Evolutionary conservation across 2,329 filamentous ascomycete species (phyloP).

Genomic region (Davidsoniella virescens): DNA sequence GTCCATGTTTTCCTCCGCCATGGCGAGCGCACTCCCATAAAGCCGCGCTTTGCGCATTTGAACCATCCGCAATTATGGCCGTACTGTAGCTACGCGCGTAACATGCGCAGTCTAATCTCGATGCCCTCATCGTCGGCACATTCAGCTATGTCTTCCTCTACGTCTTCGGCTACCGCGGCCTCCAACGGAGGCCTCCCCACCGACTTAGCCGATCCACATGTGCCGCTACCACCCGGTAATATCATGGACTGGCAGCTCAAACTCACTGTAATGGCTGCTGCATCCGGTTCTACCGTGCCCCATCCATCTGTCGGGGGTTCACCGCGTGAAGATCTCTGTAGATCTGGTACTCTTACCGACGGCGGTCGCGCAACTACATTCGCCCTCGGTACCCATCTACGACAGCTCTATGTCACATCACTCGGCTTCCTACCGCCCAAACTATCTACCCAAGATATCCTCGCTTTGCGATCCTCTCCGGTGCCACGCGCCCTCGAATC

Average conservation of each 20-base stretch:
- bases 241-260: slow-evolving; percentile 27
- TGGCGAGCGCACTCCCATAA: slow-evolving; percentile 71
- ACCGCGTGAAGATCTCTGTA: slow-evolving; percentile 68
- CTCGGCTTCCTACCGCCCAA: slow-evolving; percentile 50
- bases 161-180: too few species aligned
- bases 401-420: slow-evolving; percentile 58
- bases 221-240: slow-evolving; percentile 16
- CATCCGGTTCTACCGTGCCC: slow-evolving; percentile 54
- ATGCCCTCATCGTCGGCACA: background rate
- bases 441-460: slow-evolving; percentile 31
- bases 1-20: slow-evolving; percentile 78
- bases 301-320: slow-evolving; percentile 46
- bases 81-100: slow-evolving; percentile 66
- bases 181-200: background rate
- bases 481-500: slow-evolving; percentile 63
- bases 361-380: slow-evolving; percentile 56
- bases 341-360: slow-evolving; percentile 61
- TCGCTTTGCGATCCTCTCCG: slow-evolving; percentile 61
- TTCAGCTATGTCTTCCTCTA: too few species aligned
- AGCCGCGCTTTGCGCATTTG: slow-evolving; percentile 70
- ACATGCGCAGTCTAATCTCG: slow-evolving; percentile 37
- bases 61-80: slow-evolving; percentile 63
- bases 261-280: slow-evolving; percentile 27
- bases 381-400: slow-evolving; percentile 49
- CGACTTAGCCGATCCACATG: slow-evolving; percentile 20